A percentile compares a stretch with the other conserved stretches of the same genome.
Conservation (phyloP, 1,139 yeast genomes). For the Geotrichum phurueaensis region DNA sequence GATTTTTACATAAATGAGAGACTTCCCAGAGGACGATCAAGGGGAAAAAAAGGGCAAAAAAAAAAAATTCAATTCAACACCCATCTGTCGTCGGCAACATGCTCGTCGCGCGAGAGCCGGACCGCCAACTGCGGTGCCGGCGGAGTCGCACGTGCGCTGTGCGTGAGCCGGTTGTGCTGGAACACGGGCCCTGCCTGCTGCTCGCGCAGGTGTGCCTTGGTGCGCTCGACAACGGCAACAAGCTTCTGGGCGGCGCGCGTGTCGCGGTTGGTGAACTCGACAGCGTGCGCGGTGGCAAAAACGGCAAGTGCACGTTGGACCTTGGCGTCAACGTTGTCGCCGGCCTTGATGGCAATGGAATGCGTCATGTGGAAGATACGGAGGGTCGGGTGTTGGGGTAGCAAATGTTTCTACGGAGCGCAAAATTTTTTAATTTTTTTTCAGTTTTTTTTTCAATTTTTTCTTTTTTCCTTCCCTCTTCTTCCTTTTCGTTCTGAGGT, state of each 20-base stretch:
- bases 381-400: not conserved
- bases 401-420: not conserved
- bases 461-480: not conserved
- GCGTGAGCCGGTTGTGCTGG: not conserved
- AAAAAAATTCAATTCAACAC: not conserved
- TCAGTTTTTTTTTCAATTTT: not conserved
- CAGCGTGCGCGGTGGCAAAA: not conserved
- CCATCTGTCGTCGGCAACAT: not conserved
- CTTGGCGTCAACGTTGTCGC: slow-evolving; percentile 20
- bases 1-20: not conserved
- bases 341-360: slow-evolving; percentile 16
- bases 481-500: not conserved
- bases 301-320: not conserved
- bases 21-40: not conserved
- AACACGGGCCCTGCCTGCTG: not conserved
- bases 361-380: not conserved
- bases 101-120: not conserved
- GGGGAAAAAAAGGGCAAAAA: not conserved
- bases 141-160: not conserved
- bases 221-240: not conserved
- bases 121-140: not conserved
- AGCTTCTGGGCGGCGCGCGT: not conserved
- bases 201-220: not conserved
- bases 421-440: not conserved
- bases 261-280: not conserved